Base-by-base conservation (phyloP, 2,329 filamentous ascomycete genomes). In the Aspergillus arachidicola region DNA sequence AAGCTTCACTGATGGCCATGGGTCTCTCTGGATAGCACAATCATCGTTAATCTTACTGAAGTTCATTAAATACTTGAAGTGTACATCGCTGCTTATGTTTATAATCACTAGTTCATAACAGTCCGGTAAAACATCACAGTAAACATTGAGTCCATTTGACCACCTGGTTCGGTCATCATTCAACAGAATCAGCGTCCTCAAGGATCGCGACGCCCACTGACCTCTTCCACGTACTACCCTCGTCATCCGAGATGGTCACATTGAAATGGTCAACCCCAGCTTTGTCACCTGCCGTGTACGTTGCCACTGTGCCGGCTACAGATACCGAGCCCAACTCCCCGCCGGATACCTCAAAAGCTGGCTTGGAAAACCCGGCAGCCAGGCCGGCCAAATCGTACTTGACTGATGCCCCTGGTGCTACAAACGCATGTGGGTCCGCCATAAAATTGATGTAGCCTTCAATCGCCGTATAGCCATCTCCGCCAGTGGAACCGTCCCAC, bases 381-480 rank as follows among this genome's bases (percentile, higher is more conserved):
- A 64, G 45, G 4, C n/a, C 7, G 0, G 14, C 43, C 14, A 62
- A 34, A 2, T 57, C 53, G 38, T 57, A 21, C 23, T 60, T 28
- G 1, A 48, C 57, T 3, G 36, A 57, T 6, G 28, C 56, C 1
- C 63, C 59, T 16, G 57, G 60, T 1, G 6, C 4, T 21, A 62
- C 57, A 43, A 62, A 64, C 2, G 60, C 53, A 41, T 62, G 60
- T 38, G 53, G 60, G 2, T 64, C 57, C 1, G 63, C 60, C 60
- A 64, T 60, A 21, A 64, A 64, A 21, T 64, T 59, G 12, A 64
- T 43, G 30, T 64, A 64, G 11, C 63, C 63, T 21, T 64, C 57
- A 6, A 64, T 54, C 4, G 7, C 26, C 1, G 63, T 64, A 46
- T 64, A 62, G 43, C 62, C 59, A 6, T 59, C 62, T 1, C 53